Percentiles rank a stretch among this genome's conserved stretches.
phyloP scores from a whole-genome alignment of 495 filamentous ascomycete species.

The Penicillium desertorum region DNA sequence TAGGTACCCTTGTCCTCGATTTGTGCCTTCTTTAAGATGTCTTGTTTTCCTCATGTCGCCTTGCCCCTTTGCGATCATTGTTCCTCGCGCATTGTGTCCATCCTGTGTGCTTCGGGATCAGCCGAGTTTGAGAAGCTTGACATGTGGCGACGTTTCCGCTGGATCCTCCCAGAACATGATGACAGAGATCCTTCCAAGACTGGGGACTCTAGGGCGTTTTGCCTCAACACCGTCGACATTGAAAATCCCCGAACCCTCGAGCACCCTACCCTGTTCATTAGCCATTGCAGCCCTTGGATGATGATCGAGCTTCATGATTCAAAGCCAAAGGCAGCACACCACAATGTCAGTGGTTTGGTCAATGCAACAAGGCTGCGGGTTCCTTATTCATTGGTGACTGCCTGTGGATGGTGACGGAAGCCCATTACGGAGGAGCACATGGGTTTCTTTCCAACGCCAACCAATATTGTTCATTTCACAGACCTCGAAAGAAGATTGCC shows the following conservation, averaged over 20 bases:
- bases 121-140: background rate
- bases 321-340: background rate
- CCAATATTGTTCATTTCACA: background rate
- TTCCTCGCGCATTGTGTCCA: background rate
- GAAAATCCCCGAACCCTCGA: background rate
- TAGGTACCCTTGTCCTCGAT: constrained; percentile 47
- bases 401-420: background rate
- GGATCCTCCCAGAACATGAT: background rate
- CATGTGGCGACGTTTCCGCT: background rate
- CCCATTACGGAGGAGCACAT: background rate
- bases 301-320: background rate
- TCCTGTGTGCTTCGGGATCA: too few relatives aligned
- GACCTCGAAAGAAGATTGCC: background rate
- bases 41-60: background rate
- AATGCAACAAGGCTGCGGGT: background rate
- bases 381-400: background rate
- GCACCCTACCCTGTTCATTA: background rate
- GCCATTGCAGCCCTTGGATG: background rate
- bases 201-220: background rate
- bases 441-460: background rate
- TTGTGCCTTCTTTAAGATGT: background rate
- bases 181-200: background rate
- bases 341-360: background rate
- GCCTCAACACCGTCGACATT: background rate
- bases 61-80: background rate